These are phyloP conservation scores for Rhizoclosmatium sp. DNA, from an alignment of 192 early-diverging fungal species.

Conservation along the genomic window DNA sequence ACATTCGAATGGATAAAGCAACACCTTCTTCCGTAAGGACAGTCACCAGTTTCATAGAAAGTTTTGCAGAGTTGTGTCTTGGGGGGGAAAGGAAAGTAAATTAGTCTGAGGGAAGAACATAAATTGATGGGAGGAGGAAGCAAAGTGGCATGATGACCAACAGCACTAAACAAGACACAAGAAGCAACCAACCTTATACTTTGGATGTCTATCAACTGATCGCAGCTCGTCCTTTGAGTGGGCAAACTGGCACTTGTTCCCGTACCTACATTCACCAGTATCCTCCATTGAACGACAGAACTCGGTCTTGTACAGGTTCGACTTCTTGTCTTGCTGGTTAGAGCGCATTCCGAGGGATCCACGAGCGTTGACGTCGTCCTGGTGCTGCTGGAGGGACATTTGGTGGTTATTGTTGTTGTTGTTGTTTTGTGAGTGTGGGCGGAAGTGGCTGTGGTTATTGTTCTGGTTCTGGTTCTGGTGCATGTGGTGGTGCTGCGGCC, in stretches of 20 bases:
- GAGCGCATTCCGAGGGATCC: neutral
- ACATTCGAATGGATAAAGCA: conserved; percentile 85
- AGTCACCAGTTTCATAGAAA: conserved; percentile 86
- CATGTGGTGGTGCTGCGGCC: neutral
- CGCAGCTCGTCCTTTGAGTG: conserved; percentile 83
- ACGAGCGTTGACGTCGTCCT: conserved; percentile 5
- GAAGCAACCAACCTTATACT: conserved; percentile 72
- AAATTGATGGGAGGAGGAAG: neutral
- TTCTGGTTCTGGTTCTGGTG: conserved; percentile 4
- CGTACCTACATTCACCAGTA: conserved; percentile 76
- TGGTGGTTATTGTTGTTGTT: conserved; percentile 10
- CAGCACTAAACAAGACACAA: neutral
- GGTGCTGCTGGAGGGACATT: conserved; percentile 1
- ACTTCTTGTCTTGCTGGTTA: conserved; percentile 45
- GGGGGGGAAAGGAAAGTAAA: neutral
- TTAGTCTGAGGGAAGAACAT: neutral
- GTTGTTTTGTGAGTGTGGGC: neutral
- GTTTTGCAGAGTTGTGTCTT: conserved; percentile 90
- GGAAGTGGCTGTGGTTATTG: neutral
- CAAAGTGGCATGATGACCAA: neutral
- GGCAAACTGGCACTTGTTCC: conserved; percentile 93
- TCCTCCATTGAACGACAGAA: conserved; percentile 72
- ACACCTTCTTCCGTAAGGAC: conserved; percentile 94
- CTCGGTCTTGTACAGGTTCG: conserved; percentile 78
- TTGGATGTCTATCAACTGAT: conserved; percentile 82